Conservation (phyloP, 495 filamentous ascomycete genomes). For the Pseudotulostoma volvatum region DNA sequence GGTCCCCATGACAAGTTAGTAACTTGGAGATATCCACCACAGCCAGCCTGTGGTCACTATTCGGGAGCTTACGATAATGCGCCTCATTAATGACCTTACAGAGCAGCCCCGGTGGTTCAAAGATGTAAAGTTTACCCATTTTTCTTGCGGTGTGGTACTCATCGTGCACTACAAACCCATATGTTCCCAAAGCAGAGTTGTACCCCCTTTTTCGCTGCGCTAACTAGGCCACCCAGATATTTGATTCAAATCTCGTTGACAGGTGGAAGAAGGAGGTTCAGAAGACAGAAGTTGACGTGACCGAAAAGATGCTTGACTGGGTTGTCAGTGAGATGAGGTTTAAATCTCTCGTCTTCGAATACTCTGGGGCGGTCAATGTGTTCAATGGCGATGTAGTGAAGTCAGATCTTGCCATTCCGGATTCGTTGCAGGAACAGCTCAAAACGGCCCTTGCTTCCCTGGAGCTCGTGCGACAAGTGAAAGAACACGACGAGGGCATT, state of each 20-base stretch:
- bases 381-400: constrained; percentile 21
- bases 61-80: constrained; percentile 24
- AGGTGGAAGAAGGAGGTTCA: constrained; percentile 25
- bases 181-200: too few species aligned
- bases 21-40: neutral
- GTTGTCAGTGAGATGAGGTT: constrained; percentile 35
- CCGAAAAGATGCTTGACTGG: constrained; percentile 32
- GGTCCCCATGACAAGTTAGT: neutral
- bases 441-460: constrained; percentile 16
- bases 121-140: constrained; percentile 22
- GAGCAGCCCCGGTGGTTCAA: constrained; percentile 36
- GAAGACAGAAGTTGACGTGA: constrained; percentile 15
- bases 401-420: constrained; percentile 19
- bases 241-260: constrained; percentile 25
- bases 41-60: constrained; percentile 9
- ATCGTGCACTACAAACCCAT: too few species aligned
- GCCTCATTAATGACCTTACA: constrained; percentile 24
- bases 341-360: constrained; percentile 18
- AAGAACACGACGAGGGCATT: constrained; percentile 10
- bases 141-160: too few species aligned
- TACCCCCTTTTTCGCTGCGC: too few species aligned
- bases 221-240: constrained; percentile 10
- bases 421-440: constrained; percentile 13
- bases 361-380: constrained; percentile 15
- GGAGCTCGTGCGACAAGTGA: too few species aligned